Evolutionary conservation across 345 rosid species (phyloP).

Genomic region (Gossypium australe): DNA sequence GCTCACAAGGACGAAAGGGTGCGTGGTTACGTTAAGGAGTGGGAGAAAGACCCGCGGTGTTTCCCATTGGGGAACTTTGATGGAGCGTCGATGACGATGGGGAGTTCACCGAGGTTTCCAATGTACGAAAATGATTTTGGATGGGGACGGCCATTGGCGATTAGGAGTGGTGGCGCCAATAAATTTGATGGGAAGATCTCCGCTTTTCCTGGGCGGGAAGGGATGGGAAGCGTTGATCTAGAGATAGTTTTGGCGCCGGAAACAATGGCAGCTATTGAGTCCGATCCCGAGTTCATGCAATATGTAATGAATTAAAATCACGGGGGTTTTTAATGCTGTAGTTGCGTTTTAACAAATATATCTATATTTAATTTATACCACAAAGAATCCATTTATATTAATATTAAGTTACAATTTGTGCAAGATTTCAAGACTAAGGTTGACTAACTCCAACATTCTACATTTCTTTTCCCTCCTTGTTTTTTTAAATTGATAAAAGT

Average conservation of each 20-base stretch:
- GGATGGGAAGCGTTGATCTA: slow-evolving; percentile 72
- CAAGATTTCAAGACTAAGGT: too few species aligned
- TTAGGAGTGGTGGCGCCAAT: slow-evolving; percentile 79
- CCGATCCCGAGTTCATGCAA: slow-evolving; percentile 71
- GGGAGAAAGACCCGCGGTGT: slow-evolving; percentile 76
- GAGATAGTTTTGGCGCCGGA: slow-evolving; percentile 80
- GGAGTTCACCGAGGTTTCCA: slow-evolving; percentile 90
- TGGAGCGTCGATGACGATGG: slow-evolving; percentile 88
- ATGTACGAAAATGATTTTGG: slow-evolving; percentile 96
- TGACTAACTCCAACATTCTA: too few species aligned
- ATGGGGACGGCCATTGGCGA: slow-evolving; percentile 89
- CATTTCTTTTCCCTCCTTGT: too few species aligned
- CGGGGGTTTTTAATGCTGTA: too few species aligned
- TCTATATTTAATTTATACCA: too few species aligned
- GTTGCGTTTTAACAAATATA: too few species aligned
- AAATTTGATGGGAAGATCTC: slow-evolving; percentile 98
- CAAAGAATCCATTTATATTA: too few species aligned
- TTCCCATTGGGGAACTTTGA: slow-evolving; percentile 89
- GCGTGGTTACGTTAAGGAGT: slow-evolving; percentile 40
- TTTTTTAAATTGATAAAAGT: too few species aligned
- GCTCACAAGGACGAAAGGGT: slow-evolving; percentile 54
- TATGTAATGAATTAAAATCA: slow-evolving; percentile 31
- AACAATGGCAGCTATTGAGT: slow-evolving; percentile 72
- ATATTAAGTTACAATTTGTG: too few species aligned
- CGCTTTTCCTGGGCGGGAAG: slow-evolving; percentile 91